phyloP scores from a whole-genome alignment of 768 basidiomycete genomes.

The Boletus speciosus region DNA sequence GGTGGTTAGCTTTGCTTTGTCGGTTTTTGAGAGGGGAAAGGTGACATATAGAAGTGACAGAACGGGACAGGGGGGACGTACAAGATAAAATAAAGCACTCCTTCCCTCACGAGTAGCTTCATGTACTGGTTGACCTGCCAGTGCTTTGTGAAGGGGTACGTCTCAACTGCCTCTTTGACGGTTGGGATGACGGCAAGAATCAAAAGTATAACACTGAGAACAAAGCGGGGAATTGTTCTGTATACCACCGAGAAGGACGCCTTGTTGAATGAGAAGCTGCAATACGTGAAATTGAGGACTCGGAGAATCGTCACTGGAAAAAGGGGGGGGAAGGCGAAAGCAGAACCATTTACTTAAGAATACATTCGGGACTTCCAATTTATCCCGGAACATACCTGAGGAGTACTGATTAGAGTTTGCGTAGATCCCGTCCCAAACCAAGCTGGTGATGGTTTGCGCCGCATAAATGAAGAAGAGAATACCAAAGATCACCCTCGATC shows the following conservation, averaged over 20 bases:
- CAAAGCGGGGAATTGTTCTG: conserved; percentile 6
- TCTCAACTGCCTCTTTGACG: neutral
- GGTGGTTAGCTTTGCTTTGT: neutral
- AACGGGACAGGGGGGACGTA: neutral
- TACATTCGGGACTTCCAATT: neutral
- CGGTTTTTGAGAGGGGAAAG: neutral
- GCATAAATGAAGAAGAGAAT: conserved; percentile 4
- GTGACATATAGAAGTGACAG: too few relatives aligned
- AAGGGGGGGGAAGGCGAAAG: neutral
- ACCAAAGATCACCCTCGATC: conserved; percentile 4
- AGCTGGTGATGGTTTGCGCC: neutral
- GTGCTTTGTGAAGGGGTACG: conserved; percentile 4
- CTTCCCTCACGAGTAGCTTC: conserved; percentile 6
- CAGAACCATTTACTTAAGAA: too few relatives aligned
- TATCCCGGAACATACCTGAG: neutral
- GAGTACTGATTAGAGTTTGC: neutral
- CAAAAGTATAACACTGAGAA: conserved; percentile 3
- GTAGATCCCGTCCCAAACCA: conserved; percentile 1
- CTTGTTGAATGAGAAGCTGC: neutral
- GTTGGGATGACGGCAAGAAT: neutral
- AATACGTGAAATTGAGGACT: neutral
- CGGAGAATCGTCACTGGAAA: neutral
- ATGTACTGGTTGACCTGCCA: conserved; percentile 8
- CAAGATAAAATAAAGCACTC: conserved; percentile 14
- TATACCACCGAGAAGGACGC: neutral